Conservation (phyloP, 768 basidiomycete genomes). For the Tylopilus felleus region DNA sequence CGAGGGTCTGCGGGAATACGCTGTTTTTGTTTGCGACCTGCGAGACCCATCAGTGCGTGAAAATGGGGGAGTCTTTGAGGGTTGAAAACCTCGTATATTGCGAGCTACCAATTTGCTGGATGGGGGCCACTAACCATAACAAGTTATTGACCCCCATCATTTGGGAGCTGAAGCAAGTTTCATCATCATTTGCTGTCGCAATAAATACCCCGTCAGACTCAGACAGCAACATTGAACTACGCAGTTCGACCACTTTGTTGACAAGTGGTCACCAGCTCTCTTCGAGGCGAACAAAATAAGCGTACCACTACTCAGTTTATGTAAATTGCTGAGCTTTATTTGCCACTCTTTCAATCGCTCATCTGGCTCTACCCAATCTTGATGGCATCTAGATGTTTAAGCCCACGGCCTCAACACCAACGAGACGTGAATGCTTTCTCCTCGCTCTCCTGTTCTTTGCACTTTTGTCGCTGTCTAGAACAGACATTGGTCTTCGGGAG, state of each 20-base stretch:
- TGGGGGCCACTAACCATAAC: slow-evolving; percentile 6
- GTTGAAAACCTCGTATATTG: no score
- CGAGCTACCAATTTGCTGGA: no score
- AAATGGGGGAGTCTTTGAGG: background rate
- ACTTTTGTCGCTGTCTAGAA: slow-evolving; percentile 43
- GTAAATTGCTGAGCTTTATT: background rate
- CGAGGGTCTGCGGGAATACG: slow-evolving; percentile 76
- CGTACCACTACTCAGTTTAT: background rate
- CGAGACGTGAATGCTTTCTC: slow-evolving; percentile 53
- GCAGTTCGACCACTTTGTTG: background rate
- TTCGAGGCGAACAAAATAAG: no score
- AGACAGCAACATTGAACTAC: no score
- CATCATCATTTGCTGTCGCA: no score
- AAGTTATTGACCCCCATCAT: background rate
- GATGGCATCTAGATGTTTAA: slow-evolving; percentile 18
- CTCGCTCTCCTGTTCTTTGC: slow-evolving; percentile 46
- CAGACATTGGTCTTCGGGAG: slow-evolving; percentile 6
- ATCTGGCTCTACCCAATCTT: background rate
- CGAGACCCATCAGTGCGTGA: slow-evolving; percentile 61
- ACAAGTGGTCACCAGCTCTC: background rate
- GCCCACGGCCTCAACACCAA: slow-evolving; percentile 39
- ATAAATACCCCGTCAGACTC: no score
- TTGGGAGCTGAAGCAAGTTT: no score
- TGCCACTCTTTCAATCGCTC: background rate
- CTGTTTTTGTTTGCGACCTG: slow-evolving; percentile 75